Conservation (phyloP, 257 asterid species). For the Apocynum venetum region DNA sequence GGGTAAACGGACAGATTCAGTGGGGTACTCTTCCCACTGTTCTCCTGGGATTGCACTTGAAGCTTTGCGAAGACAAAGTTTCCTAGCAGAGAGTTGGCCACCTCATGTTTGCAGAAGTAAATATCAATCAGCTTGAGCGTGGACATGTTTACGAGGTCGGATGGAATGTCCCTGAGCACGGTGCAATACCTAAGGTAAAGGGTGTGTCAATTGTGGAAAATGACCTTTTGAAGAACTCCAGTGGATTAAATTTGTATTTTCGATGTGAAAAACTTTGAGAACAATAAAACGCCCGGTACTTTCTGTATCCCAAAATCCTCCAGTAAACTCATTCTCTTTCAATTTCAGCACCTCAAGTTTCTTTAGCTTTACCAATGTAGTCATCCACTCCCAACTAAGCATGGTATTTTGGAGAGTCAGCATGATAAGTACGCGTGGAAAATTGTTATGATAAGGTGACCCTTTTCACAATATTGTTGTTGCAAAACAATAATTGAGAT, state of each 20-base stretch:
- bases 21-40: not conserved
- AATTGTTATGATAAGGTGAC: conserved; percentile 19
- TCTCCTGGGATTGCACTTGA: not conserved
- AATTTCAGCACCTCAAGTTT: conserved; percentile 28
- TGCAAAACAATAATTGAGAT: no score
- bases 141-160: conserved; percentile 23
- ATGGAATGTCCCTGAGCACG: conserved; percentile 28
- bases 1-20: conserved; percentile 33
- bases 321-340: conserved; percentile 24
- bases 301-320: conserved; percentile 21
- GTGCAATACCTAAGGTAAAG: conserved; percentile 31
- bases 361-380: conserved; percentile 18
- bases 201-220: conserved; percentile 27
- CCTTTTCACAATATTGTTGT: no score
- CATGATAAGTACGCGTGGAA: conserved; percentile 18
- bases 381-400: conserved; percentile 22
- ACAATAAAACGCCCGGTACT: conserved; percentile 13
- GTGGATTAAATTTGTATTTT: conserved; percentile 21
- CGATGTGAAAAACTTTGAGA: conserved; percentile 33
- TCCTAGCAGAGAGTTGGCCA: conserved; percentile 26
- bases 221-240: conserved; percentile 35
- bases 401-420: conserved; percentile 20
- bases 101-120: conserved; percentile 14
- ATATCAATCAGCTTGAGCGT: conserved; percentile 27
- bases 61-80: not conserved